These are phyloP conservation scores for Croton laevigatus DNA, from an alignment of 441 rosid genomes.

Conservation along the genomic window DNA sequence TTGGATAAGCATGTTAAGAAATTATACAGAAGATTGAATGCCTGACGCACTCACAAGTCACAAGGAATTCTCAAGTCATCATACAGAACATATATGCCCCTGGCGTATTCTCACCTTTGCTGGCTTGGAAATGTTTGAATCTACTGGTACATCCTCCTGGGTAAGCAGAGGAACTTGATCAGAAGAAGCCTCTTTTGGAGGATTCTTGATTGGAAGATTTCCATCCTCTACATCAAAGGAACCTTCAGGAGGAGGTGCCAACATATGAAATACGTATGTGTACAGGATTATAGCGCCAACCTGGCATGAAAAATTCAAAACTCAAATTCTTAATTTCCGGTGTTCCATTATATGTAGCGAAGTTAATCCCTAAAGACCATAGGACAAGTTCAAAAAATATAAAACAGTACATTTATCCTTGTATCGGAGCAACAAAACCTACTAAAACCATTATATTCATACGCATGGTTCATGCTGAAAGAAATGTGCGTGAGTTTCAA, in stretches of 20 bases:
- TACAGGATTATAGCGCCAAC: slow-evolving; percentile 97
- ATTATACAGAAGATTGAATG: neutral
- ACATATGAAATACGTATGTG: slow-evolving; percentile 89
- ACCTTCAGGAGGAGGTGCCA: slow-evolving; percentile 94
- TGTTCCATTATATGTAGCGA: neutral
- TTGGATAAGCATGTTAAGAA: neutral
- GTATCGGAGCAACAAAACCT: neutral
- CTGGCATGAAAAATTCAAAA: slow-evolving; percentile 41
- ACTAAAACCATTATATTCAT: neutral
- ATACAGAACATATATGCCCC: neutral
- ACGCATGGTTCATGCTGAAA: neutral
- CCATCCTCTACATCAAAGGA: slow-evolving; percentile 60
- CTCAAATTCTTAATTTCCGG: neutral
- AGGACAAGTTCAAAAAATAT: slow-evolving; percentile 3
- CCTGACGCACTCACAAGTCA: too few species aligned
- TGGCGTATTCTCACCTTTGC: neutral
- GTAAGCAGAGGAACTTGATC: slow-evolving; percentile 71
- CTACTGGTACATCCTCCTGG: slow-evolving; percentile 33
- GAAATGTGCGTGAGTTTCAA: neutral
- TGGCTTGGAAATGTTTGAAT: slow-evolving; percentile 21
- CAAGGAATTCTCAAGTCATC: too few species aligned
- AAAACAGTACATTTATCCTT: slow-evolving; percentile 1
- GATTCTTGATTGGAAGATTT: slow-evolving; percentile 49
- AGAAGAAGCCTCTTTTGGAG: slow-evolving; percentile 43
- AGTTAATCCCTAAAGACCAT: neutral